These are phyloP conservation scores for Backusella australiensis DNA, from an alignment of 192 early-diverging fungal species.

Conservation along the genomic window DNA sequence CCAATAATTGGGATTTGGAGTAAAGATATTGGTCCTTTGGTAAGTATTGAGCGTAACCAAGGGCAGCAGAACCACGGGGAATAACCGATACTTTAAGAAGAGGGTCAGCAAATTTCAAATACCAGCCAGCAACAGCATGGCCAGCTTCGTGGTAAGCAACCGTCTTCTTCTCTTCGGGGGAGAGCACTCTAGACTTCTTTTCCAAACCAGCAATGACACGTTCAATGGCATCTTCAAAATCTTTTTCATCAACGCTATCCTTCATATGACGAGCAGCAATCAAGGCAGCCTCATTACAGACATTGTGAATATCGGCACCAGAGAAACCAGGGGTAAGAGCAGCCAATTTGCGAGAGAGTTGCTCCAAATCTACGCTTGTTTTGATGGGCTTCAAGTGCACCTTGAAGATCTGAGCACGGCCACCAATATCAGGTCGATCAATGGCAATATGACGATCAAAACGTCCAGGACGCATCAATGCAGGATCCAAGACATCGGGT, in stretches of 20 bases:
- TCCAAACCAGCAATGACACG: constrained; percentile 97
- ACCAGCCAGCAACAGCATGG: constrained; percentile 99
- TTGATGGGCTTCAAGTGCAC: constrained; percentile 94
- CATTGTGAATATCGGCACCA: constrained; percentile 97
- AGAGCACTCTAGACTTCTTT: constrained; percentile 93
- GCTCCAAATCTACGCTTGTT: constrained; percentile 79
- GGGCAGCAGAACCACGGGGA: constrained; percentile 90
- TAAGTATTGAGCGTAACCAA: constrained; percentile 99
- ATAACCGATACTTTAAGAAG: constrained; percentile 98
- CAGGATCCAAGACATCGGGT: constrained; percentile 95
- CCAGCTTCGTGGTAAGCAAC: constrained; percentile 99
- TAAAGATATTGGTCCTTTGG: constrained; percentile 97
- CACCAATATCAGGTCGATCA: constrained; percentile 96
- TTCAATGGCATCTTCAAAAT: constrained; percentile 98
- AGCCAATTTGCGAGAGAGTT: constrained; percentile 82
- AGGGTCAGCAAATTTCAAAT: constrained; percentile 92
- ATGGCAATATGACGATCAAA: constrained; percentile 98
- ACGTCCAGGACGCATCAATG: constrained; percentile 94
- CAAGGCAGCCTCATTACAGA: constrained; percentile 98
- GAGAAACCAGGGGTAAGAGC: constrained; percentile 98
- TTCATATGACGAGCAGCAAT: constrained; percentile 90
- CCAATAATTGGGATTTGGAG: constrained; percentile 86
- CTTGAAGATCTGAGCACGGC: constrained; percentile 93
- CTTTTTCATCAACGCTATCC: constrained; percentile 73
- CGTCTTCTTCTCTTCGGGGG: constrained; percentile 97